Evolutionary conservation across 306 rosid genomes (phyloP), one percentile per base, ranked within the genome.

Genomic region (Vachellia pachyceras): DNA sequence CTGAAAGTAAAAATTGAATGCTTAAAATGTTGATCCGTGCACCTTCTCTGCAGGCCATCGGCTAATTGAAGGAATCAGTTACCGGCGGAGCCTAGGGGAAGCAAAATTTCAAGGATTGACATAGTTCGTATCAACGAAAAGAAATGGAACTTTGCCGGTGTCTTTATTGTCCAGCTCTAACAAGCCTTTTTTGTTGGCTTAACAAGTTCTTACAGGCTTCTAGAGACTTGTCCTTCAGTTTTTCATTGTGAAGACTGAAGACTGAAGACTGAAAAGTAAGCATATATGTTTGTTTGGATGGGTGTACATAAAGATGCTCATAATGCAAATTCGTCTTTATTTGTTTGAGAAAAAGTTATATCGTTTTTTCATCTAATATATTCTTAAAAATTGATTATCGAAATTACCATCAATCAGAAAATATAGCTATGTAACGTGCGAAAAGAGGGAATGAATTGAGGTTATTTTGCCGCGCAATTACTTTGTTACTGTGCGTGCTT

Each of bases 41-140:
- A n/a, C 18, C 25, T 54, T 54, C 18, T 54, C 10, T 54, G 60
- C 60, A 54, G 60, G 60, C 60, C 60, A n/a, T 54, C 76, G 70
- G 5, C 12, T 33, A 83, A 69, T 45, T 80, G 83, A 86, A 18
- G 45, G n/a, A 22, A 57, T 61, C 75, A 79, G 40, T 39, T 4
- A 54, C 69, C 20, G 37, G 54, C 50, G 76, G 64, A 5, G 75
- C 41, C 72, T 47, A 39, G 46, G 23, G 7, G 40, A 35, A 65
- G 64, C 44, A 55, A 25, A 45, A 52, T 45, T 29, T 79, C 20
- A 65, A 40, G 0, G 7, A 52, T 29, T 29, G 33, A 29, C 33
- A 66, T 58, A 35, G 40, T 76, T 77, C 20, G 7, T 22, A 29
- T 1, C 10, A 29, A 8, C 17, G 1, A 17, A 12, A 60, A 0